A percentile compares a stretch with the other conserved stretches of the same genome.
These are phyloP conservation scores for Hemileccinum rubropunctum DNA, from an alignment of 768 basidiomycete species.

Conservation along the genomic window DNA sequence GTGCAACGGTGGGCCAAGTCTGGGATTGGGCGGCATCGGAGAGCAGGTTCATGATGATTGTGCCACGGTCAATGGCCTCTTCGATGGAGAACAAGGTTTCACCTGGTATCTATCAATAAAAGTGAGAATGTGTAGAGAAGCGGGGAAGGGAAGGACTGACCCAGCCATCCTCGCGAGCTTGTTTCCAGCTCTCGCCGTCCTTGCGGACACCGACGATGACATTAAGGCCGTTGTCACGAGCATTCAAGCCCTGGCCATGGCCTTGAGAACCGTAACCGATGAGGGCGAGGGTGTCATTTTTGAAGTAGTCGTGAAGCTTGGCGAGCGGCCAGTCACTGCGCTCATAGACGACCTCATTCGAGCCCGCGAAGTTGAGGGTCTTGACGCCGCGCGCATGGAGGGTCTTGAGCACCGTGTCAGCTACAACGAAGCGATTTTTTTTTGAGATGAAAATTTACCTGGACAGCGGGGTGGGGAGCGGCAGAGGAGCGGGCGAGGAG, in stretches of 20 bases:
- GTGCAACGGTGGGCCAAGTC: conserved; percentile 87
- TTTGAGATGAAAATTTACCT: conserved; percentile 35
- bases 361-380: conserved; percentile 95
- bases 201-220: conserved; percentile 98
- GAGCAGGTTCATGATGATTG: conserved; percentile 99
- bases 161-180: conserved; percentile 96
- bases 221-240: conserved; percentile 97
- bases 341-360: conserved; percentile 91
- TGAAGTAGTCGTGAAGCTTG: conserved; percentile 99
- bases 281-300: conserved; percentile 97
- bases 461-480: conserved; percentile 21
- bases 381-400: conserved; percentile 76
- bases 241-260: conserved; percentile 97
- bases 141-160: conserved; percentile 39
- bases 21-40: conserved; percentile 99
- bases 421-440: conserved; percentile 3
- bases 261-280: conserved; percentile 99
- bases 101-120: conserved; percentile 69
- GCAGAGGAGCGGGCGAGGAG: conserved; percentile 50
- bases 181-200: conserved; percentile 94
- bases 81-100: conserved; percentile 98
- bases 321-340: conserved; percentile 96
- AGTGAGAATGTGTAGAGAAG: background rate
- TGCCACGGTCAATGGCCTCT: conserved; percentile 92
- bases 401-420: conserved; percentile 30